phyloP scores from a whole-genome alignment of 2,329 filamentous ascomycete species.

The Laburnicola sp. region DNA sequence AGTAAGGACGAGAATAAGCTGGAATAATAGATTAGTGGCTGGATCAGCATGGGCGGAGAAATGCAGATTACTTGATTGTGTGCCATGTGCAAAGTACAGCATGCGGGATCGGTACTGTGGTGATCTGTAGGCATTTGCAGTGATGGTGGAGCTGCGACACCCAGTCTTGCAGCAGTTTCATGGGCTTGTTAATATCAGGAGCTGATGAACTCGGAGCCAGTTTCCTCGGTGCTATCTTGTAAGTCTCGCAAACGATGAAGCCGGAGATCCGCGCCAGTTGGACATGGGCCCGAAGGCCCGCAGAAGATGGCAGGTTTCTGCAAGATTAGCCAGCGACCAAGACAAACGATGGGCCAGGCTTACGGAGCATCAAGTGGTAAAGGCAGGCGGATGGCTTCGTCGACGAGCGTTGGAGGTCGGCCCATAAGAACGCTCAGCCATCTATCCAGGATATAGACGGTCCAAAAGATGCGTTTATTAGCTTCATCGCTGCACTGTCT shows the following conservation, averaged over 20 bases:
- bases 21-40: background rate
- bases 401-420: slow-evolving; percentile 28
- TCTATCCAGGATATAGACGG: slow-evolving; percentile 31
- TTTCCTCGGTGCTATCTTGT: slow-evolving; percentile 25
- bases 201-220: slow-evolving; percentile 10
- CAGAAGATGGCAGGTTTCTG: slow-evolving; percentile 26
- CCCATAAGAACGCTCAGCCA: slow-evolving; percentile 35
- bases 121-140: slow-evolving; percentile 16
- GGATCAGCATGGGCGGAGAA: background rate
- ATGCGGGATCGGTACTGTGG: slow-evolving; percentile 22
- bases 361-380: slow-evolving; percentile 26
- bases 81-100: slow-evolving; percentile 29
- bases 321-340: slow-evolving; percentile 1
- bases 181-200: slow-evolving; percentile 20
- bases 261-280: slow-evolving; percentile 28
- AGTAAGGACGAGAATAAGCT: slow-evolving; percentile 28
- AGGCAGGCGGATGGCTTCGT: slow-evolving; percentile 30
- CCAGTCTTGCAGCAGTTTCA: slow-evolving; percentile 29
- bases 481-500: slow-evolving; percentile 23
- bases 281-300: slow-evolving; percentile 28
- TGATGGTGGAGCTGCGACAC: slow-evolving; percentile 18
- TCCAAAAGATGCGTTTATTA: slow-evolving; percentile 28
- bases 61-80: slow-evolving; percentile 21
- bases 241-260: slow-evolving; percentile 33
- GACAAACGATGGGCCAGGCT: slow-evolving; percentile 4